phyloP scores from a whole-genome alignment of 441 rosid genomes.

The Jatropha podagrica region DNA sequence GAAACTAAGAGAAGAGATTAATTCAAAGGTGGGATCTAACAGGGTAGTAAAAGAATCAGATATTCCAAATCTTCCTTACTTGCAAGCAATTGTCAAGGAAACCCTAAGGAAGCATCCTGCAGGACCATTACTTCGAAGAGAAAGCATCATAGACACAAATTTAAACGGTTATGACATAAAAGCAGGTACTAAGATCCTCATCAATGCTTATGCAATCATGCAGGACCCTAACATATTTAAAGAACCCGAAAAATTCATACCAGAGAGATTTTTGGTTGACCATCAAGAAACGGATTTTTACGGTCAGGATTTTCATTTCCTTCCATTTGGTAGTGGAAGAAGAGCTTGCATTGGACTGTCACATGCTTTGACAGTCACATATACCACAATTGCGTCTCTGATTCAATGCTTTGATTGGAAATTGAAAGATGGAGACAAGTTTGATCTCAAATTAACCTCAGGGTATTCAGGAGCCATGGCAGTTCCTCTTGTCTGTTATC shows the following conservation, averaged over 20 bases:
- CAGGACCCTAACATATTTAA: slow-evolving; percentile 7
- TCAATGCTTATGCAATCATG: slow-evolving; percentile 20
- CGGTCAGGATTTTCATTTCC: slow-evolving; percentile 7
- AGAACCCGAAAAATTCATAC: slow-evolving; percentile 19
- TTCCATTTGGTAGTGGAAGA: slow-evolving; percentile 25
- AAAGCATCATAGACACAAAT: slow-evolving; percentile 11
- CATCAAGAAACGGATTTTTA: slow-evolving; percentile 11
- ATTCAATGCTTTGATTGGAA: slow-evolving; percentile 23
- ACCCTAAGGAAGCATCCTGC: slow-evolving; percentile 16
- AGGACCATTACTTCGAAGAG: slow-evolving; percentile 7
- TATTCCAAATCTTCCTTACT: slow-evolving; percentile 20
- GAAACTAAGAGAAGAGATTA: slow-evolving; percentile 18
- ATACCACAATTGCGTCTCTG: slow-evolving; percentile 16
- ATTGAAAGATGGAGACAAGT: slow-evolving; percentile 12
- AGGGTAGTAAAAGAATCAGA: slow-evolving; percentile 19
- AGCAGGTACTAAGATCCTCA: slow-evolving; percentile 13
- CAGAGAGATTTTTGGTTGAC: slow-evolving; percentile 14
- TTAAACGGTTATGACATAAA: slow-evolving; percentile 14
- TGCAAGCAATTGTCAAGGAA: slow-evolving; percentile 21
- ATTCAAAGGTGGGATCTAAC: slow-evolving; percentile 4
- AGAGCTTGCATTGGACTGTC: slow-evolving; percentile 16
- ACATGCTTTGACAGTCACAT: slow-evolving; percentile 7
- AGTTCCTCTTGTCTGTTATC: slow-evolving; percentile 12
- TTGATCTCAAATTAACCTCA: not conserved
- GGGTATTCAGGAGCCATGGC: slow-evolving; percentile 17